phyloP scores from a whole-genome alignment of 768 basidiomycete genomes.

The Boletus eberwhitei region DNA sequence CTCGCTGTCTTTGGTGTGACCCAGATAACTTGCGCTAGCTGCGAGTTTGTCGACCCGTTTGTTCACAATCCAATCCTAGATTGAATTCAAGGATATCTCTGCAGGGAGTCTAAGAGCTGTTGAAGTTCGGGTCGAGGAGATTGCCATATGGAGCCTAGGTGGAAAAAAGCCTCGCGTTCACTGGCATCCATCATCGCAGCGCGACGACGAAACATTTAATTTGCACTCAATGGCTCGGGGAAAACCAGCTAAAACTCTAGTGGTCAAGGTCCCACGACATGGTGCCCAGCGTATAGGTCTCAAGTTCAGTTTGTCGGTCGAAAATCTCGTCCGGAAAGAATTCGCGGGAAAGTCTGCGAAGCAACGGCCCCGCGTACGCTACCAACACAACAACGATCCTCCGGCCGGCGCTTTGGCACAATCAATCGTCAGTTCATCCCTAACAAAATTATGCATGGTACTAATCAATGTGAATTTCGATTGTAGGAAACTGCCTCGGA shows the following conservation, averaged over 20 bases:
- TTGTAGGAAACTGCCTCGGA: conserved; percentile 72
- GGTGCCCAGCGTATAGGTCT: conserved; percentile 69
- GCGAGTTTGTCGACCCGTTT: neutral
- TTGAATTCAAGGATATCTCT: neutral
- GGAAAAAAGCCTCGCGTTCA: neutral
- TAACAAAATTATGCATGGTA: neutral
- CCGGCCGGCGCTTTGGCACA: conserved; percentile 44
- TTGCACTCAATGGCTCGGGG: conserved; percentile 30
- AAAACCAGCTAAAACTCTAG: conserved; percentile 53
- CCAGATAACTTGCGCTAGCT: neutral
- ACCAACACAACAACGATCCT: conserved; percentile 59
- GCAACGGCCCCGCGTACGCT: conserved; percentile 27
- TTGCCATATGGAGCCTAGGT: conserved; percentile 14
- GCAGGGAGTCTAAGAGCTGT: neutral
- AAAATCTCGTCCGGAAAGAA: conserved; percentile 49
- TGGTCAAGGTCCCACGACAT: conserved; percentile 68
- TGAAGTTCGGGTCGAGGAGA: neutral
- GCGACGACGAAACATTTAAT: neutral
- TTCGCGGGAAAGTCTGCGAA: conserved; percentile 49
- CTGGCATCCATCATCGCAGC: neutral
- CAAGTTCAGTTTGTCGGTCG: conserved; percentile 59
- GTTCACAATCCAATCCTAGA: neutral
- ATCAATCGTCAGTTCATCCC: conserved; percentile 54
- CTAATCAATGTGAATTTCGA: neutral
- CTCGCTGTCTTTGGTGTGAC: neutral